Evolutionary conservation across 768 basidiomycete genomes (phyloP).

Genomic region (Psilocybe subaeruginosa): DNA sequence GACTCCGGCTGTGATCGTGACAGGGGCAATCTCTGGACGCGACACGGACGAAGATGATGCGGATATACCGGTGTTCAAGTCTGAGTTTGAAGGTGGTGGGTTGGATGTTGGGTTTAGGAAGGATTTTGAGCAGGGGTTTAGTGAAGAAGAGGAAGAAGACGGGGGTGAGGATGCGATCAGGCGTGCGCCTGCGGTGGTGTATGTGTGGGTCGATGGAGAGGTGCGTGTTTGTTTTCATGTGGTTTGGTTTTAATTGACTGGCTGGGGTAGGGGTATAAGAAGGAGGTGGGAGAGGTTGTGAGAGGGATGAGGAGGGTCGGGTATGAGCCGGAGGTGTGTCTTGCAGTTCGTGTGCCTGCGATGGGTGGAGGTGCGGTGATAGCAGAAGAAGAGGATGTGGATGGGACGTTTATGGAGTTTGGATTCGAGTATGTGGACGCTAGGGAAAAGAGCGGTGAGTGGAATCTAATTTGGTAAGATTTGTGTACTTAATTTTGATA

Average conservation of each 20-base stretch:
- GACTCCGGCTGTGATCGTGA: no score
- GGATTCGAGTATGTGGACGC: slow-evolving; percentile 83
- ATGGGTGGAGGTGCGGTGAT: slow-evolving; percentile 8
- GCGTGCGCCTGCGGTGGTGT: slow-evolving; percentile 65
- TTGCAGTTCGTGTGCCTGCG: slow-evolving; percentile 59
- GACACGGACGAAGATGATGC: background rate
- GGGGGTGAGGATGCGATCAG: slow-evolving; percentile 26
- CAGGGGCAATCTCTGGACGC: no score
- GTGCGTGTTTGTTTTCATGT: slow-evolving; percentile 35
- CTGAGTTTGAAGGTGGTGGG: background rate
- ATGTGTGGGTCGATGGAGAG: slow-evolving; percentile 70
- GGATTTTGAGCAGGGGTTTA: background rate
- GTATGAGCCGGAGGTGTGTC: slow-evolving; percentile 69
- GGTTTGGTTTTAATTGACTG: slow-evolving; percentile 10
- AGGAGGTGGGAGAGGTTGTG: slow-evolving; percentile 54
- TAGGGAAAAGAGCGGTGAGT: slow-evolving; percentile 25
- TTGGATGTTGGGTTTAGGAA: background rate
- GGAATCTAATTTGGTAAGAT: slow-evolving; percentile 4
- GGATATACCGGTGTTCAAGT: background rate
- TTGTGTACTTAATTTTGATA: no score
- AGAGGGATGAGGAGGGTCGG: slow-evolving; percentile 41
- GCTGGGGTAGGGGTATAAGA: slow-evolving; percentile 55
- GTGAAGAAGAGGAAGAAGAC: background rate
- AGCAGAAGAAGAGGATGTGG: slow-evolving; percentile 24
- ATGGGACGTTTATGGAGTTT: slow-evolving; percentile 56